Percentiles rank a stretch among this genome's conserved stretches.
phyloP scores from a whole-genome alignment of 345 rosid genomes.

The Pistacia atlantica region DNA sequence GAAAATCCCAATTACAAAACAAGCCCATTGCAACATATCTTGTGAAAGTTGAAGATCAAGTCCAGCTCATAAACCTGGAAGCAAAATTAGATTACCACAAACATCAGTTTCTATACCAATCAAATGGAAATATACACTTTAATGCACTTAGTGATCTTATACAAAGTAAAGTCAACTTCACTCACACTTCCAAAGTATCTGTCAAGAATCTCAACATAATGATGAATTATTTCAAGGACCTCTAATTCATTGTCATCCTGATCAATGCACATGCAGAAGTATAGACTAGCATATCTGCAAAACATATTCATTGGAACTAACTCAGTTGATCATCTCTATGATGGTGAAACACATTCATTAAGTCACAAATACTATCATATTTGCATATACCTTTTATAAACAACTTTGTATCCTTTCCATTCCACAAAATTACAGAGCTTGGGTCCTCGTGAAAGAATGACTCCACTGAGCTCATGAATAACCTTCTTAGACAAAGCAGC shows the following conservation, averaged over 20 bases:
- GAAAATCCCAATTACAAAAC: background rate
- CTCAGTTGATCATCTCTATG: constrained; percentile 6
- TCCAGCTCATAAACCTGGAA: constrained; percentile 91
- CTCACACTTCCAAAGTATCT: constrained; percentile 97
- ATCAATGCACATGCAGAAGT: constrained; percentile 98
- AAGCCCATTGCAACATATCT: constrained; percentile 47
- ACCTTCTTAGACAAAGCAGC: constrained; percentile 44
- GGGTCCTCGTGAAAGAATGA: constrained; percentile 80
- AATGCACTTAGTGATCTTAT: background rate
- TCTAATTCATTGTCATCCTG: constrained; percentile 95
- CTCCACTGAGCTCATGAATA: constrained; percentile 90
- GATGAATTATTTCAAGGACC: constrained; percentile 87
- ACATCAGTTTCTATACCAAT: background rate
- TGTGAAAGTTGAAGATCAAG: constrained; percentile 94
- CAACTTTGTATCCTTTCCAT: constrained; percentile 92
- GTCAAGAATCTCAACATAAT: constrained; percentile 91
- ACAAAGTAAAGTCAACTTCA: constrained; percentile 17
- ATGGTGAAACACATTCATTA: constrained; percentile 2
- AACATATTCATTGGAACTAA: background rate
- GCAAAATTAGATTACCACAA: constrained; percentile 5
- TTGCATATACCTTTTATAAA: constrained; percentile 66
- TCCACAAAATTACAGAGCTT: constrained; percentile 95
- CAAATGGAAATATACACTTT: background rate
- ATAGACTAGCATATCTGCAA: constrained; percentile 93
- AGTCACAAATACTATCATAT: background rate